Evolutionary conservation across 1,139 yeast genomes (phyloP).

Genomic region (Protomyces gravidus): DNA sequence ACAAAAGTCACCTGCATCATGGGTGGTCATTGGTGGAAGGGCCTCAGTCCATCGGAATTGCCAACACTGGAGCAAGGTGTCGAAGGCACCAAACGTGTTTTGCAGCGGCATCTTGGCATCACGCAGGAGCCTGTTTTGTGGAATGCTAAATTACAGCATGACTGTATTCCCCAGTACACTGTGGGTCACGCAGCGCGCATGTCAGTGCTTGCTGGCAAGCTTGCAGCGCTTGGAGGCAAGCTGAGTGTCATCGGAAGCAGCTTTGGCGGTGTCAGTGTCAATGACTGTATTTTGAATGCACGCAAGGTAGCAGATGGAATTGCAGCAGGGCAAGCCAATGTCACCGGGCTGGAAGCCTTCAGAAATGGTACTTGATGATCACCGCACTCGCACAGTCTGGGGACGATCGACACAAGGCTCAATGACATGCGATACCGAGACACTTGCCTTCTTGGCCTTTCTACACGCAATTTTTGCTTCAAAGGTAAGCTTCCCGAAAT

Average conservation of each 20-base stretch:
- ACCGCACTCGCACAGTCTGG: not conserved
- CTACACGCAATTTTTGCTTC: too few species aligned
- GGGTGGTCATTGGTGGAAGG: constrained; percentile 68
- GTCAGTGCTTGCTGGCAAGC: constrained; percentile 41
- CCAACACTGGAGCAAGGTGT: constrained; percentile 51
- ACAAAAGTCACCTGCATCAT: constrained; percentile 82
- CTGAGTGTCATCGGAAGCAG: constrained; percentile 36
- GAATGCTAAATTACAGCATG: constrained; percentile 42
- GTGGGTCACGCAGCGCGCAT: constrained; percentile 62
- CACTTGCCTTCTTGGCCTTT: too few species aligned
- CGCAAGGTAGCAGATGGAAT: constrained; percentile 20
- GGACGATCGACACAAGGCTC: too few species aligned
- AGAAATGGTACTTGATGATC: not conserved
- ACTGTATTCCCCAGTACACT: constrained; percentile 77
- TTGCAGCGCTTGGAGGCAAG: constrained; percentile 26
- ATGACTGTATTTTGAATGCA: constrained; percentile 34
- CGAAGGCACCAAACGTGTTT: constrained; percentile 48
- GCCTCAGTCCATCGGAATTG: constrained; percentile 39
- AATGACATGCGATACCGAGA: too few species aligned
- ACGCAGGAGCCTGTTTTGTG: constrained; percentile 37
- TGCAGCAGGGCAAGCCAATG: not conserved
- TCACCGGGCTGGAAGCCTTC: constrained; percentile 23
- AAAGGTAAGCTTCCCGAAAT: too few species aligned
- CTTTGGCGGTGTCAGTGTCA: constrained; percentile 34
- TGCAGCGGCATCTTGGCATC: constrained; percentile 45